Evolutionary conservation across 2,329 filamentous ascomycete species (phyloP).

Genomic region (Diaporthe longicolla): DNA sequence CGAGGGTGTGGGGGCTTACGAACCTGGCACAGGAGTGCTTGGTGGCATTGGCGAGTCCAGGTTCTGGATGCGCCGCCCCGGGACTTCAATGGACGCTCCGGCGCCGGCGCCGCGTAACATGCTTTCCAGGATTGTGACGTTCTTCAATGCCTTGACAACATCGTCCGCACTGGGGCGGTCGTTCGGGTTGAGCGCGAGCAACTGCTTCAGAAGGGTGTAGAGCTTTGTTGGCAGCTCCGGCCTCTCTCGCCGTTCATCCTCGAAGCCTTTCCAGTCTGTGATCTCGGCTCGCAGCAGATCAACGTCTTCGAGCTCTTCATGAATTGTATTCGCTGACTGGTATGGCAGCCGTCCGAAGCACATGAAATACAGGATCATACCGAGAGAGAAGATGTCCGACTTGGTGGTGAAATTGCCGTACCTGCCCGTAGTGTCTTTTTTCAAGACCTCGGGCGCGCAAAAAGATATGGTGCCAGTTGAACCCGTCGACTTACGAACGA

Average conservation of each 20-base stretch:
- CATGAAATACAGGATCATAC: slow-evolving; percentile 99
- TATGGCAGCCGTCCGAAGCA: slow-evolving; percentile 95
- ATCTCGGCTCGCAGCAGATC: slow-evolving; percentile 90
- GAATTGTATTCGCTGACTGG: slow-evolving; percentile 82
- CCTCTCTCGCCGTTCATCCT: slow-evolving; percentile 80
- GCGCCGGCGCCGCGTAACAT: slow-evolving; percentile 54
- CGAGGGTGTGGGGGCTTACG: slow-evolving; percentile 37
- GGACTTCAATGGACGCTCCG: slow-evolving; percentile 57
- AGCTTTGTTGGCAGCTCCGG: slow-evolving; percentile 88
- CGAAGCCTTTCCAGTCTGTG: slow-evolving; percentile 87
- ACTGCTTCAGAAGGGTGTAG: slow-evolving; percentile 84
- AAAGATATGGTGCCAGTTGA: slow-evolving; percentile 97
- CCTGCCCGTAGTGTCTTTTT: slow-evolving; percentile 75
- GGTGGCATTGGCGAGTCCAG: slow-evolving; percentile 67
- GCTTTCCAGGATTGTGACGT: slow-evolving; percentile 68
- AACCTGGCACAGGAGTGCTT: slow-evolving; percentile 64
- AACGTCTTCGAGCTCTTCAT: slow-evolving; percentile 93
- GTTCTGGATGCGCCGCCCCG: slow-evolving; percentile 65
- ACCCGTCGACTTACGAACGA: slow-evolving; percentile 87
- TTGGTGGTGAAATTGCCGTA: slow-evolving; percentile 97
- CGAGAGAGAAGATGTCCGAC: slow-evolving; percentile 97
- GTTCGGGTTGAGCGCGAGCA: slow-evolving; percentile 82
- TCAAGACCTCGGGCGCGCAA: slow-evolving; percentile 94
- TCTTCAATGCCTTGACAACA: slow-evolving; percentile 83
- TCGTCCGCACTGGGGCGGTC: slow-evolving; percentile 88